These are phyloP conservation scores for Trichosanthes truncata DNA, from an alignment of 306 rosid genomes.

Conservation along the genomic window DNA sequence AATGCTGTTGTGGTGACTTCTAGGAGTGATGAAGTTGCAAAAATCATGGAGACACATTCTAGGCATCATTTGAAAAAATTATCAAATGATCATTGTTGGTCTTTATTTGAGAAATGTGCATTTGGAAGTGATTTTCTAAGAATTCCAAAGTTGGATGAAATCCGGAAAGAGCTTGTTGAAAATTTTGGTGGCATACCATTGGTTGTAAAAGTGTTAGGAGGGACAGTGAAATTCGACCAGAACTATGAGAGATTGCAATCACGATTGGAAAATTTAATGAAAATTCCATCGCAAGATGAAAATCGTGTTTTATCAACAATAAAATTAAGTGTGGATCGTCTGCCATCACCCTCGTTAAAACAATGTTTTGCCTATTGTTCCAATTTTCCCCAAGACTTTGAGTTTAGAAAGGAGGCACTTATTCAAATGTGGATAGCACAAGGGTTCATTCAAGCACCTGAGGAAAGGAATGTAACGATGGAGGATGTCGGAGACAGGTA, in stretches of 20 bases:
- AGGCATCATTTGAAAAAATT: neutral
- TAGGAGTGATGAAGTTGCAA: constrained; percentile 1
- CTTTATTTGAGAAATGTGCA: neutral
- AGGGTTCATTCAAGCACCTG: neutral
- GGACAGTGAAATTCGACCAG: neutral
- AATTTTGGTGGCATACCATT: constrained; percentile 17
- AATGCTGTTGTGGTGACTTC: neutral
- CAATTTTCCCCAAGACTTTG: neutral
- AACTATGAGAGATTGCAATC: neutral
- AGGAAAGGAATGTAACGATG: neutral
- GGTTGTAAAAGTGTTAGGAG: constrained; percentile 12
- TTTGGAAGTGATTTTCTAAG: neutral
- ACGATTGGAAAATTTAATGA: neutral
- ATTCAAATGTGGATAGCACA: constrained; percentile 15
- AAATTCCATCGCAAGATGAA: neutral
- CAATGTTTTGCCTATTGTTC: constrained; percentile 17
- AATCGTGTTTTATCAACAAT: neutral
- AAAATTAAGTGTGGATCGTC: constrained; percentile 7
- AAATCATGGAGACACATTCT: neutral
- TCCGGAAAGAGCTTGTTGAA: neutral
- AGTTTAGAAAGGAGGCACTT: neutral
- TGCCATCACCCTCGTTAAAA: neutral
- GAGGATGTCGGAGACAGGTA: constrained; percentile 9
- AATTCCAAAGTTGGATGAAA: neutral
- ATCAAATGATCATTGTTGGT: constrained; percentile 8